These are phyloP conservation scores for Boletus tomentosulus DNA, from an alignment of 768 basidiomycete genomes.

Conservation along the genomic window DNA sequence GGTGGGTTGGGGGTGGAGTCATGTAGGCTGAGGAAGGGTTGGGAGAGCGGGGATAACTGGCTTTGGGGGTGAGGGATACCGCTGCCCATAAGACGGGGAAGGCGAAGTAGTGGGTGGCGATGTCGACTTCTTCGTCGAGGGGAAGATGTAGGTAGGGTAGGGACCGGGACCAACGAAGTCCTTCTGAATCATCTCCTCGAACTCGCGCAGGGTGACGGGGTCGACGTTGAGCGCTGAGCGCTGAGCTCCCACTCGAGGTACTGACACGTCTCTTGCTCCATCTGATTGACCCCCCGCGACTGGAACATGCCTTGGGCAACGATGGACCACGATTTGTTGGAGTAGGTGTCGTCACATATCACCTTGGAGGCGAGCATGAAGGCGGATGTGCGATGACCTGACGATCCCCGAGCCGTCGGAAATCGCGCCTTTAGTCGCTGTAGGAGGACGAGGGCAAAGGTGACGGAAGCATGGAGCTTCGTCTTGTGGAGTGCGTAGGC, in stretches of 20 bases:
- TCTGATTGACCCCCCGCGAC: conserved; percentile 73
- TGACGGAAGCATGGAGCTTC: conserved; percentile 53
- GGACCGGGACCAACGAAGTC: not conserved
- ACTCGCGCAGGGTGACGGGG: not conserved
- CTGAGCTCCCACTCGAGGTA: conserved; percentile 60
- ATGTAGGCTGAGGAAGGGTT: not conserved
- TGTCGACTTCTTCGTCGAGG: not conserved
- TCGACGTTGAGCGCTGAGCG: not conserved
- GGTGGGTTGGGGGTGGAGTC: too few species aligned
- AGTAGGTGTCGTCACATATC: conserved; percentile 93
- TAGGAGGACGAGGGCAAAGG: conserved; percentile 43
- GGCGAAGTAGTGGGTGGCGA: not conserved
- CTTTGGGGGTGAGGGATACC: too few species aligned
- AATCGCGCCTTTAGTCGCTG: conserved; percentile 67
- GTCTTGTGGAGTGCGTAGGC: conserved; percentile 69
- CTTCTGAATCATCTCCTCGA: not conserved
- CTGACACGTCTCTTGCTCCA: conserved; percentile 75
- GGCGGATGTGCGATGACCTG: conserved; percentile 68
- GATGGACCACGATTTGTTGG: conserved; percentile 89
- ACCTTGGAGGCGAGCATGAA: conserved; percentile 76
- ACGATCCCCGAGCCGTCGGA: conserved; percentile 72
- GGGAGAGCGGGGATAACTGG: not conserved
- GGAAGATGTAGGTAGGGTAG: not conserved
- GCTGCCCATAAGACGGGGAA: not conserved
- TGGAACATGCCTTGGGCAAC: conserved; percentile 87